These are phyloP conservation scores for Diaporthe helianthi DNA, from an alignment of 2,329 filamentous ascomycete genomes.

Conservation along the genomic window DNA sequence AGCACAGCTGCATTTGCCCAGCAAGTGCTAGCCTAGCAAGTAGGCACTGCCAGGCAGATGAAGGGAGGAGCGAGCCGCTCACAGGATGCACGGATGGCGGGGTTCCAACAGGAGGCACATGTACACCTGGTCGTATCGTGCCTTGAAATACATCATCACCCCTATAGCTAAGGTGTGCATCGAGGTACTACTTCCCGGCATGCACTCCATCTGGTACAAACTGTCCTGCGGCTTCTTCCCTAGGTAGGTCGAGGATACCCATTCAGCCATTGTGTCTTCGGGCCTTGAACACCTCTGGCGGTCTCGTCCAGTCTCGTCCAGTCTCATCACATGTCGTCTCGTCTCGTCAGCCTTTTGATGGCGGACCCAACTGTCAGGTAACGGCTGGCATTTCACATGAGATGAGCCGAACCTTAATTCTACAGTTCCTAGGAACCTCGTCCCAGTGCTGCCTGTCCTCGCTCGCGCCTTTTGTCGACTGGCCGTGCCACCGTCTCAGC, in stretches of 20 bases:
- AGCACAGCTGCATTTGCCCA: slow-evolving; percentile 16
- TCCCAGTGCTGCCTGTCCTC: slow-evolving; percentile 9
- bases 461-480: neutral
- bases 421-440: slow-evolving; percentile 3
- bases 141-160: neutral
- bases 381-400: slow-evolving; percentile 14
- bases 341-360: slow-evolving; percentile 9
- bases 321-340: neutral
- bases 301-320: neutral
- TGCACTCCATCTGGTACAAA: neutral
- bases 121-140: neutral
- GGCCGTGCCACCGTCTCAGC: slow-evolving; percentile 5
- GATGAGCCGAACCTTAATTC: slow-evolving; percentile 20
- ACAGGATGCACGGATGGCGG: slow-evolving; percentile 17
- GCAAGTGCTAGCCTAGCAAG: neutral
- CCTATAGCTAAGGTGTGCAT: fast-evolving
- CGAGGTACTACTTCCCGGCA: neutral
- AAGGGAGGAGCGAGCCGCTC: slow-evolving; percentile 21
- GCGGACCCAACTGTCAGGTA: slow-evolving; percentile 19
- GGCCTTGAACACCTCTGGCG: neutral
- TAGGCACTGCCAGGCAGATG: neutral
- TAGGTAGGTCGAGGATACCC: no score
- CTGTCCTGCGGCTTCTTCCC: neutral
- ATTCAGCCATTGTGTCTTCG: neutral
- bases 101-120: neutral